A percentile compares a stretch with the other conserved stretches of the same genome.
Evolutionary conservation across 768 basidiomycete genomes (phyloP).

Genomic region (Punctularia strigosozonata): DNA sequence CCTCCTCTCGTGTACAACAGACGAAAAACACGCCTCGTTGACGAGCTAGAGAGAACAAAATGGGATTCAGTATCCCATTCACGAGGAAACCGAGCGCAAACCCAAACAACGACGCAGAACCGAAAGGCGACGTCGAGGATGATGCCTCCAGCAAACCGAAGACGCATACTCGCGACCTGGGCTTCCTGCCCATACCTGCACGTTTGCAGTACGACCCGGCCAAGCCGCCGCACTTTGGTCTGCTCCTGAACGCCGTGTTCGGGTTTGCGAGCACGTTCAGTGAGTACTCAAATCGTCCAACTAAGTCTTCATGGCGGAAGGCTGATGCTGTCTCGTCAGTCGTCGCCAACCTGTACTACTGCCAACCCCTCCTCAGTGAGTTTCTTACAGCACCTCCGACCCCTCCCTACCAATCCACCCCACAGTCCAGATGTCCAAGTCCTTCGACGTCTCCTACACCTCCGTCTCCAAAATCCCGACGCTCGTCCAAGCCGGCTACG

Average conservation of each 20-base stretch:
- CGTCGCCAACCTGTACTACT: conserved; percentile 75
- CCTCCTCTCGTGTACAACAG: too few species aligned
- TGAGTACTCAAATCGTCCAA: conserved; percentile 15
- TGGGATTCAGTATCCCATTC: too few species aligned
- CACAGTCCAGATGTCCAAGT: conserved; percentile 16
- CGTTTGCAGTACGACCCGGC: conserved; percentile 38
- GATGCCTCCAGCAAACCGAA: conserved; percentile 10
- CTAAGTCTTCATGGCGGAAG: too few species aligned
- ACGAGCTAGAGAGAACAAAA: too few species aligned
- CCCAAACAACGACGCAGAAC: too few species aligned
- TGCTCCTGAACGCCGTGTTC: conserved; percentile 44
- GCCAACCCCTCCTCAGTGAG: conserved; percentile 67
- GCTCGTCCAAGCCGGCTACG: conserved; percentile 63
- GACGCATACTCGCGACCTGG: too few species aligned
- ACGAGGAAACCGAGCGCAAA: too few species aligned
- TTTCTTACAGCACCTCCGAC: conserved; percentile 6
- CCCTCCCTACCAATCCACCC: conserved; percentile 9
- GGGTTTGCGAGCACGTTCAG: conserved; percentile 53
- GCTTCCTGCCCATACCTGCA: conserved; percentile 52
- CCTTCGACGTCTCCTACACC: conserved; percentile 25
- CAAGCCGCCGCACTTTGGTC: conserved; percentile 38
- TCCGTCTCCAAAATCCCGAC: conserved; percentile 40
- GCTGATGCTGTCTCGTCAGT: conserved; percentile 19
- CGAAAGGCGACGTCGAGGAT: neutral
- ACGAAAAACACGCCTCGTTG: too few species aligned